Conservation (phyloP, 163 green algal species). For the Trebouxiophyceae sp. region DNA sequence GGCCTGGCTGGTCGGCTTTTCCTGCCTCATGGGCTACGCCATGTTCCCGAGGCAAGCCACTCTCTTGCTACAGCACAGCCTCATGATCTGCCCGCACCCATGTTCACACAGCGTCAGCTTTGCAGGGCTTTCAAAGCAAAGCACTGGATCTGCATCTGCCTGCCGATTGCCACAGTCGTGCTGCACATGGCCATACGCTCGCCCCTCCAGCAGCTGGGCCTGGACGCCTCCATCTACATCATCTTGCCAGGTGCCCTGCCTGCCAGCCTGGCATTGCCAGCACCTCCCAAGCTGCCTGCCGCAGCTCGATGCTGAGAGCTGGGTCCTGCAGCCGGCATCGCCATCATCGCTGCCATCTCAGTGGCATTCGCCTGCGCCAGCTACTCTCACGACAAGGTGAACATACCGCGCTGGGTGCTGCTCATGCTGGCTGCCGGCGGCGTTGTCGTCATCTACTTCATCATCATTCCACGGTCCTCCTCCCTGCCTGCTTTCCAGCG, state of each 20-base stretch:
- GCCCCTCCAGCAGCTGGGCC: neutral
- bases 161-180: neutral
- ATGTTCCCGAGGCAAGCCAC: constrained; percentile 16
- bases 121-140: neutral
- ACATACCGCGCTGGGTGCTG: neutral
- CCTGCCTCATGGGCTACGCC: constrained; percentile 10
- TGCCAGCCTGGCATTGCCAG: neutral
- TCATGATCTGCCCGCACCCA: too few relatives aligned
- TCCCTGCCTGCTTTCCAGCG: too few relatives aligned
- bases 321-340: neutral
- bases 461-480: constrained; percentile 5
- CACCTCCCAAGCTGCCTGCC: neutral
- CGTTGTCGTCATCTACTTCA: constrained; percentile 6
- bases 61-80: too few relatives aligned
- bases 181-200: neutral
- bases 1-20: constrained; percentile 21
- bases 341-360: neutral
- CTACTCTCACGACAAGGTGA: constrained; percentile 3
- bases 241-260: neutral
- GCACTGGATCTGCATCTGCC: neutral
- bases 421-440: neutral
- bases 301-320: neutral
- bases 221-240: neutral
- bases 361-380: neutral
- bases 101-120: too few relatives aligned